These are phyloP conservation scores for Cutaneotrichosporon sp. DNA, from an alignment of 1,284 basidiomycete species.

Conservation along the genomic window DNA sequence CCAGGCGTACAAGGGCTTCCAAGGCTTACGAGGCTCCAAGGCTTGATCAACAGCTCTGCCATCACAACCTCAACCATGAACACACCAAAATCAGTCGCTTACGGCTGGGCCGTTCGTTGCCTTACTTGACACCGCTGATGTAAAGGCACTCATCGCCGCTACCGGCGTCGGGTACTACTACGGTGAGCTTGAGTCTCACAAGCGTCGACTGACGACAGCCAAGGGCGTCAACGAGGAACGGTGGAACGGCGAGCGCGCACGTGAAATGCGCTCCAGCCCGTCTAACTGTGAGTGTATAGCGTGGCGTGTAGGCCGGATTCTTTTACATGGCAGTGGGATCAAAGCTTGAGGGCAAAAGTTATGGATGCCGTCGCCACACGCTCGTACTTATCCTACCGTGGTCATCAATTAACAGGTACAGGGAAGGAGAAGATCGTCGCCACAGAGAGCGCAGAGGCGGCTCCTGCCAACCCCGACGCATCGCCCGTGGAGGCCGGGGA, in stretches of 20 bases:
- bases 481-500: neutral
- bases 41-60: neutral
- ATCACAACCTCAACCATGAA: slow-evolving; percentile 14
- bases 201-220: slow-evolving; percentile 5
- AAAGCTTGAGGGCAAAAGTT: neutral
- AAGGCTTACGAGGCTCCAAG: no score
- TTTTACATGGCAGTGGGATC: neutral
- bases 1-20: no score
- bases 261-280: slow-evolving; percentile 15
- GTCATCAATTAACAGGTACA: slow-evolving; percentile 1
- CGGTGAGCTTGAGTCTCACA: neutral
- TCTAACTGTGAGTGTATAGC: slow-evolving; percentile 18
- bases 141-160: slow-evolving; percentile 54
- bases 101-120: slow-evolving; percentile 22
- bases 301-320: neutral
- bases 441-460: neutral
- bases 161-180: slow-evolving; percentile 57
- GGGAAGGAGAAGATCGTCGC: slow-evolving; percentile 21
- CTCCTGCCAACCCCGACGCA: neutral
- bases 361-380: no score
- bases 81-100: slow-evolving; percentile 20
- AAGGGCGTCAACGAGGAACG: slow-evolving; percentile 25
- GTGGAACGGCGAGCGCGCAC: slow-evolving; percentile 23
- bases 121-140: neutral
- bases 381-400: no score